Base-by-base conservation (phyloP, 768 basidiomycete species). In the Kwoniella dejecticola region DNA sequence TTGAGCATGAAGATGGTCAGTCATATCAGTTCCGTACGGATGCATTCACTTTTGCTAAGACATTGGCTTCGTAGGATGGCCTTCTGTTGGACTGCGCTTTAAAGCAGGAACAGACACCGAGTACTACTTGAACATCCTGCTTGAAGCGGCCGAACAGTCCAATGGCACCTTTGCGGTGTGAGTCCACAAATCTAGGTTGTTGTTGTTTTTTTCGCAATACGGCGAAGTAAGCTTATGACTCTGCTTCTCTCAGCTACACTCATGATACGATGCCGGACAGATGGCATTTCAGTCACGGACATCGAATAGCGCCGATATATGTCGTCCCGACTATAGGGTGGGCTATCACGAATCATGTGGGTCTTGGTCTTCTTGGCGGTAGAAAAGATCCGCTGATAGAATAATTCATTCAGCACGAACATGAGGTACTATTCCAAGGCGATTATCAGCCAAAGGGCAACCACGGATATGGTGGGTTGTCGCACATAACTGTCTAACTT, bases 301-400 rank as follows among this genome's bases (percentile, higher is more conserved):
- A 86, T 57, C 84, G 92, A n/a, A 91, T 95, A 68, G 89, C 92
- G 13, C 91, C 91, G 6, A 82, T 94, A 12, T 96, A 90, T 76
- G 83, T 91, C 54, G 84, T 94, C 1, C 92, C 93, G 2, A 83
- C 85, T 67, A 83, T 91, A 26, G 90, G 89, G 2, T 93, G 89
- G 79, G 86, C 87, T 0, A 78, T 96, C 62, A 90, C 90, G 10
- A 88, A 84, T 47, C 82, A 82, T 55, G 67, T 69, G 24, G 56
- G 67, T 52, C 42, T 21, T 17, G 15, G 2, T 48, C 36, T 53
- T n/a, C n/a, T n/a, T n/a, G n/a, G n/a, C n/a, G n/a, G n/a, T n/a
- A n/a, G n/a, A n/a, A n/a, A n/a, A n/a, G n/a, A n/a, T n/a, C n/a
- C n/a, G n/a, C n/a, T n/a, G n/a, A n/a, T n/a, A n/a, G n/a, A n/a